Evolutionary conservation across 805 yeast genomes (phyloP), one percentile per base, ranked within the genome.

Genomic region (Kluyveromyces wickerhamii): DNA sequence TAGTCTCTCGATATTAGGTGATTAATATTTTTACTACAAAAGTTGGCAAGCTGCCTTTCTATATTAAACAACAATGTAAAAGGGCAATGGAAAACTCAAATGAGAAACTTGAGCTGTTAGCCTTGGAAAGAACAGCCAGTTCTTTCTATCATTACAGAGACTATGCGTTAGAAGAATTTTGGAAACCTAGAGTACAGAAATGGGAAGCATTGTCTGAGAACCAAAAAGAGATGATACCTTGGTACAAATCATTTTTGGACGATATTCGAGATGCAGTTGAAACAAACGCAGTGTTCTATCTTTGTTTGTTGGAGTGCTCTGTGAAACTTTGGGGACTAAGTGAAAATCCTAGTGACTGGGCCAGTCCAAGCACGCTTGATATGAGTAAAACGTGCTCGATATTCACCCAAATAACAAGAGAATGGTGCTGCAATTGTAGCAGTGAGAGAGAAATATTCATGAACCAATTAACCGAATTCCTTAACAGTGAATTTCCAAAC

Each of bases 381-480:
- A 62, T 60, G 38, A 76, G 72, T 40, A 76, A 76, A 51, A 77
- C 75, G 3, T 47, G 70, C 21, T 66, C 78, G 3, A 61, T 75
- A 2, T 49, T 80, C 40, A 53, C 71, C 13, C 81, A 75, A 46
- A 47, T 69, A 17, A 56, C 63, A 8, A 52, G 80, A 38, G 81
- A 75, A 48, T 74, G 79, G 80, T 63, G 74, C 26, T 47, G 47
- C 3, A 69, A 67, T 11, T 77, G 79, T 3, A 44, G 32, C 5
- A 25, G 25, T 2, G 79, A 75, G 43, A 47, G 80, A 19, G 45
- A 45, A 1, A 33, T 36, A 2, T 55, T 66, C 4, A 63, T 60
- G 44, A 61, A 59, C 0, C 46, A 52, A 10, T 60, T 74, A 7
- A 37, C 67, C 7, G 37, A 48, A n/a, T 17, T 29, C 22, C n/a